phyloP scores from a whole-genome alignment of 2,329 filamentous ascomycete species.

The Sclerotiophoma versabilis region DNA sequence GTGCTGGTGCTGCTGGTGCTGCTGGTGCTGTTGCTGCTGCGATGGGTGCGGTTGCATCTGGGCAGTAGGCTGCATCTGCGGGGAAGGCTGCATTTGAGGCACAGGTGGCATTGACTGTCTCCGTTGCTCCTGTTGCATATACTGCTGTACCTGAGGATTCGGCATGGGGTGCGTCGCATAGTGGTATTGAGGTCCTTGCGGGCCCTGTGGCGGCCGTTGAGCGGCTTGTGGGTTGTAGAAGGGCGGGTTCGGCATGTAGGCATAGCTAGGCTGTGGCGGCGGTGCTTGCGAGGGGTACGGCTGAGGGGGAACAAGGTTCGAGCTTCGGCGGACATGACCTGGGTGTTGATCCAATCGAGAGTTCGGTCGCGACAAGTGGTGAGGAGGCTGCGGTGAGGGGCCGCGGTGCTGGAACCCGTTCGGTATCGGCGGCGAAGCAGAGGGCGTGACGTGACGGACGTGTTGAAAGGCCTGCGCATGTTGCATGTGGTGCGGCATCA shows the following conservation, averaged over 20 bases:
- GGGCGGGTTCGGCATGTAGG: conserved; percentile 84
- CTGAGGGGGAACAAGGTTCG: conserved; percentile 72
- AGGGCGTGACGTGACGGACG: conserved; percentile 81
- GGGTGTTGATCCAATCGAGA: conserved; percentile 84
- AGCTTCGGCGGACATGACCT: conserved; percentile 73
- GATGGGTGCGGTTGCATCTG: conserved; percentile 63
- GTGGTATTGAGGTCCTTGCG: conserved; percentile 53
- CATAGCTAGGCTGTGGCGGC: conserved; percentile 71
- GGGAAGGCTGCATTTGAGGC: conserved; percentile 68
- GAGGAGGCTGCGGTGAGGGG: conserved; percentile 80
- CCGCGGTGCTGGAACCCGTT: conserved; percentile 76
- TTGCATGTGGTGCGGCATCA: conserved; percentile 57
- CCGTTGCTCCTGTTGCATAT: conserved; percentile 78
- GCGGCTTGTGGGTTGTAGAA: conserved; percentile 77
- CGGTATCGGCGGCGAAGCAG: conserved; percentile 84
- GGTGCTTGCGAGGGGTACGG: conserved; percentile 68
- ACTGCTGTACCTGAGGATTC: conserved; percentile 66
- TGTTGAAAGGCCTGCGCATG: conserved; percentile 74
- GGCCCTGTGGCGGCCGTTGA: conserved; percentile 46
- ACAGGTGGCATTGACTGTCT: conserved; percentile 76
- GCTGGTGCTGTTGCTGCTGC: conserved; percentile 67
- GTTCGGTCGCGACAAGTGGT: conserved; percentile 44
- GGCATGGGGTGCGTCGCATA: conserved; percentile 52
- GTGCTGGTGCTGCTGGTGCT: conserved; percentile 52
- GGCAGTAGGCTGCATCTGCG: conserved; percentile 34